A percentile compares a stretch with the other conserved stretches of the same genome.
phyloP scores from a whole-genome alignment of 2,329 filamentous ascomycete genomes.

The Trichoderma asperellum region DNA sequence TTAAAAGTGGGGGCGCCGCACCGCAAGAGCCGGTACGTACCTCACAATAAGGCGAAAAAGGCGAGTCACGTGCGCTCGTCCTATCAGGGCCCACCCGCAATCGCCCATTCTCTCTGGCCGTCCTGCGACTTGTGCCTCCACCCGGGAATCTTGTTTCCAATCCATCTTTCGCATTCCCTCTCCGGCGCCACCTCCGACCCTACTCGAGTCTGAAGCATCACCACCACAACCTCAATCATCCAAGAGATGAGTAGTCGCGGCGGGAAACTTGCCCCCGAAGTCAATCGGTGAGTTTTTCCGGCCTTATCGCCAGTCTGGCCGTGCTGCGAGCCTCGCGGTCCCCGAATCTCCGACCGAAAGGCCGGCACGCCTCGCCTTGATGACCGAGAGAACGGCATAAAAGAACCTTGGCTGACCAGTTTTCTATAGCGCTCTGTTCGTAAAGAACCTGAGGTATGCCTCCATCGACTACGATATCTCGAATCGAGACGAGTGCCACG shows the following conservation, averaged over 20 bases:
- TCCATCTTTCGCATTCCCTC: conserved; percentile 30
- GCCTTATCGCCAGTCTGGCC: conserved; percentile 26
- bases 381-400: not conserved
- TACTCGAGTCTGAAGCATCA: conserved; percentile 40
- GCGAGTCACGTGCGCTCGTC: conserved; percentile 26
- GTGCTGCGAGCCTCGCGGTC: conserved; percentile 30
- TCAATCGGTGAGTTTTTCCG: conserved; percentile 73
- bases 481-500: not conserved
- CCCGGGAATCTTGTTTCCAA: conserved; percentile 36
- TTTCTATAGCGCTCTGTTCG: conserved; percentile 86
- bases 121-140: conserved; percentile 36
- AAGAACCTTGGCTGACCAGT: conserved; percentile 39
- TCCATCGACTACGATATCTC: not conserved
- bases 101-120: conserved; percentile 29
- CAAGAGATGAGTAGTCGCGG: conserved; percentile 96
- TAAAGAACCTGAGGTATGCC: conserved; percentile 93
- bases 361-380: conserved; percentile 12
- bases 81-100: conserved; percentile 29
- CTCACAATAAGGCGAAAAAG: conserved; percentile 16
- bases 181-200: conserved; percentile 31
- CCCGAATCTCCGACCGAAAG: conserved; percentile 14
- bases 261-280: conserved; percentile 98
- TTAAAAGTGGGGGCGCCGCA: not conserved
- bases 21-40: not conserved
- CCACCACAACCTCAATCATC: conserved; percentile 41